phyloP scores from a whole-genome alignment of 2,329 filamentous ascomycete species.

The Cercospora sojina region DNA sequence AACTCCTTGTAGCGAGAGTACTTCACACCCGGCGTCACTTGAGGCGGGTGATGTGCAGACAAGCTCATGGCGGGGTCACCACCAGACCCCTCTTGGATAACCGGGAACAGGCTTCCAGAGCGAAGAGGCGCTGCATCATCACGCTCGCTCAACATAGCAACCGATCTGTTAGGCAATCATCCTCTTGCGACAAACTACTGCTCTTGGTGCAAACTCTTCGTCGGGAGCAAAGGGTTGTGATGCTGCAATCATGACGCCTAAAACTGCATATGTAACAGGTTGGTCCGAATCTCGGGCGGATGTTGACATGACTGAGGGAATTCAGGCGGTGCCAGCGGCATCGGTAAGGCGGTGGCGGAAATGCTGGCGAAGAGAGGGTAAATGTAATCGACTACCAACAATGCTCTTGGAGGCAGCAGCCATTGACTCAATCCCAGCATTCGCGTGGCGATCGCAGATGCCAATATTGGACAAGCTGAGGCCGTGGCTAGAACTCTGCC shows the following conservation, averaged over 20 bases:
- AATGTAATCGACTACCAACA: neutral
- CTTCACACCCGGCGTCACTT: neutral
- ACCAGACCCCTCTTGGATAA: neutral
- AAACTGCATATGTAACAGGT: constrained; percentile 22
- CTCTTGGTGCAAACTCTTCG: neutral
- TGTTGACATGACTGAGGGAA: neutral
- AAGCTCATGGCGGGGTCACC: neutral
- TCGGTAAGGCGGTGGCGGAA: constrained; percentile 38
- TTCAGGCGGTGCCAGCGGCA: constrained; percentile 33
- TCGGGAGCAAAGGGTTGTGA: neutral
- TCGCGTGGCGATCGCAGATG: constrained; percentile 52
- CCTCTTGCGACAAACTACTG: neutral
- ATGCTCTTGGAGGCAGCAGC: neutral
- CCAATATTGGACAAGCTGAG: constrained; percentile 33
- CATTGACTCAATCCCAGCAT: constrained; percentile 39
- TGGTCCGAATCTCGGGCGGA: neutral
- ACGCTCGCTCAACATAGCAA: neutral
- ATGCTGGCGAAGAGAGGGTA: constrained; percentile 35
- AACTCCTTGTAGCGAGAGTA: neutral
- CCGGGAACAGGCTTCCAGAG: neutral
- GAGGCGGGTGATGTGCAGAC: neutral
- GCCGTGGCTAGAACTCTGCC: constrained; percentile 31
- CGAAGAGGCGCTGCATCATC: neutral
- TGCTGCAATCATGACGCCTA: constrained; percentile 6
- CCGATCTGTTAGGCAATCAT: neutral